phyloP scores from a whole-genome alignment of 1,284 basidiomycete genomes.

The Ganoderma boninense region DNA sequence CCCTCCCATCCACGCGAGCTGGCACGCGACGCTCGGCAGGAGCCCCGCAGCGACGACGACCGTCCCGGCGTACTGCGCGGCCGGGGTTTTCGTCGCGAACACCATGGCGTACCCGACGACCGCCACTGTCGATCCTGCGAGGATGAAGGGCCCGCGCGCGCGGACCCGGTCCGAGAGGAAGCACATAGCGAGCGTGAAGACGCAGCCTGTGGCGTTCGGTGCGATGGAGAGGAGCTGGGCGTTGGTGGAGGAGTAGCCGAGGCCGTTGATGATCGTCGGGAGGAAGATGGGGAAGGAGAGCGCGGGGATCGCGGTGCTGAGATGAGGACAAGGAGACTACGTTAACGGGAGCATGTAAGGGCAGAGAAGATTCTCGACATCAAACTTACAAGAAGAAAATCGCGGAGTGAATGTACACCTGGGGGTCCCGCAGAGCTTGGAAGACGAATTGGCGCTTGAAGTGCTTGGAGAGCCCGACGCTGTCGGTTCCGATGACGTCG shows the following conservation, averaged over 20 bases:
- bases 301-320: slow-evolving; percentile 22
- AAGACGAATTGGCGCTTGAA: slow-evolving; percentile 38
- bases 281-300: slow-evolving; percentile 32
- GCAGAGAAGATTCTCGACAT: neutral
- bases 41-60: slow-evolving; percentile 67
- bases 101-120: slow-evolving; percentile 72
- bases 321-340: slow-evolving; percentile 32
- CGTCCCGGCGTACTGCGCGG: slow-evolving; percentile 67
- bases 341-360: neutral
- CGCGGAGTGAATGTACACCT: slow-evolving; percentile 51
- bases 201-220: slow-evolving; percentile 26
- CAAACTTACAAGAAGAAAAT: slow-evolving; percentile 27
- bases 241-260: slow-evolving; percentile 38
- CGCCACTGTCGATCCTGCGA: slow-evolving; percentile 56
- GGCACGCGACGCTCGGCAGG: slow-evolving; percentile 66
- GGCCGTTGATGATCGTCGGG: slow-evolving; percentile 42
- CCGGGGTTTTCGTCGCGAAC: slow-evolving; percentile 54
- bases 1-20: slow-evolving; percentile 70
- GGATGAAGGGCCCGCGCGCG: slow-evolving; percentile 62
- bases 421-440: slow-evolving; percentile 37
- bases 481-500: slow-evolving; percentile 40
- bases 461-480: slow-evolving; percentile 24
- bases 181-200: slow-evolving; percentile 22
- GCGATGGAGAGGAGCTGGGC: slow-evolving; percentile 39
- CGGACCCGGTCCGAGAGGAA: slow-evolving; percentile 19